phyloP scores from a whole-genome alignment of 805 yeast species.

The Ogataea parapolymorpha region DNA sequence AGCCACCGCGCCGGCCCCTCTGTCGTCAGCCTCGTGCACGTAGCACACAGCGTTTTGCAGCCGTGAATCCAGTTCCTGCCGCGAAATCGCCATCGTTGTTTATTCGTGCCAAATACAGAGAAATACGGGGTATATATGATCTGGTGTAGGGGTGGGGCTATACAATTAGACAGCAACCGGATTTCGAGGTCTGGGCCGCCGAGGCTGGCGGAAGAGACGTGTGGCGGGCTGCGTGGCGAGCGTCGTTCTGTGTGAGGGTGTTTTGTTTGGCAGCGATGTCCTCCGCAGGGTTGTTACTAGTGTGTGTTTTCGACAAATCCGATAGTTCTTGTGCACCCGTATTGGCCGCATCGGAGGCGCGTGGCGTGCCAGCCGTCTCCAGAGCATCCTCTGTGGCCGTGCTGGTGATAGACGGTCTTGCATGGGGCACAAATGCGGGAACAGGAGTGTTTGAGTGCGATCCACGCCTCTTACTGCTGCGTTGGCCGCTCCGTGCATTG shows the following conservation, averaged over 20 bases:
- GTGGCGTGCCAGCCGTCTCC: neutral
- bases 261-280: slow-evolving; percentile 1
- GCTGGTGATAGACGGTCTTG: neutral
- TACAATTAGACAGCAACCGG: slow-evolving; percentile 6
- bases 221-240: neutral
- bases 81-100: neutral
- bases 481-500: slow-evolving; percentile 11
- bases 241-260: neutral
- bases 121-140: slow-evolving; percentile 3
- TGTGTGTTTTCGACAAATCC: slow-evolving; percentile 1
- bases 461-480: slow-evolving; percentile 19
- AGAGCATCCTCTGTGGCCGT: neutral
- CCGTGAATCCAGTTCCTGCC: neutral
- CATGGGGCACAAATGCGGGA: slow-evolving; percentile 19
- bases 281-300: neutral
- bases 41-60: slow-evolving; percentile 6
- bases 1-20: neutral
- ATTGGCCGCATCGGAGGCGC: neutral
- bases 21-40: neutral
- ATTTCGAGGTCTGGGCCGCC: neutral
- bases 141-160: slow-evolving; percentile 7
- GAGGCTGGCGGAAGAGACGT: neutral
- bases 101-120: neutral
- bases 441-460: slow-evolving; percentile 28
- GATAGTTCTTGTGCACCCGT: neutral